Percentiles rank a stretch among this genome's conserved stretches.
Conservation (phyloP, 1,139 yeast species). For the Candida labiduridarum region DNA sequence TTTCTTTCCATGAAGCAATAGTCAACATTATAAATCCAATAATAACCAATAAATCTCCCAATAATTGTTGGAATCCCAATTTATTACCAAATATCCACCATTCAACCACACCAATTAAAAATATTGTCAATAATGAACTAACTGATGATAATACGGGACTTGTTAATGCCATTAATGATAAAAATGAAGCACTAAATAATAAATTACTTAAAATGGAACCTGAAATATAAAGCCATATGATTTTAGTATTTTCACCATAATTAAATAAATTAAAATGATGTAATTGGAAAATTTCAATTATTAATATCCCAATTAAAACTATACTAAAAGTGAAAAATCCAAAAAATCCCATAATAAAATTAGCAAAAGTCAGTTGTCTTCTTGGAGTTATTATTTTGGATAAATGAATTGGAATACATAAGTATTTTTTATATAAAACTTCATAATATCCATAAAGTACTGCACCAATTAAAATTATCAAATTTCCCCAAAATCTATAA, state of each 20-base stretch:
- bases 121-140: constrained; percentile 75
- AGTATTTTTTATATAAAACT: constrained; percentile 73
- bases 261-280: constrained; percentile 61
- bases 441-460: constrained; percentile 83
- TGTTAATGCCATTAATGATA: constrained; percentile 80
- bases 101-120: constrained; percentile 78
- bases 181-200: constrained; percentile 69
- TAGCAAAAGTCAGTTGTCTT: constrained; percentile 50
- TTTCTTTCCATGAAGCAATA: constrained; percentile 73
- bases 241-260: constrained; percentile 39
- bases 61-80: constrained; percentile 49
- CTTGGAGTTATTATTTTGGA: constrained; percentile 47
- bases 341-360: constrained; percentile 52
- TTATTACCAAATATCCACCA: constrained; percentile 67
- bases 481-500: constrained; percentile 67
- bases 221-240: constrained; percentile 47
- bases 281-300: constrained; percentile 56
- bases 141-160: constrained; percentile 87
- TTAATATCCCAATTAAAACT: constrained; percentile 51
- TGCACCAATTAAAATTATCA: constrained; percentile 77
- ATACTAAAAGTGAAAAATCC: constrained; percentile 60
- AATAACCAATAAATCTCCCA: constrained; percentile 62
- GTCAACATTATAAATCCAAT: constrained; percentile 71
- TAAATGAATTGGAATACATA: constrained; percentile 70
- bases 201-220: constrained; percentile 65